Percentiles rank a stretch among this genome's conserved stretches.
These are phyloP conservation scores for Meyerozyma athensensis DNA, from an alignment of 1,139 yeast species.

Conservation along the genomic window DNA sequence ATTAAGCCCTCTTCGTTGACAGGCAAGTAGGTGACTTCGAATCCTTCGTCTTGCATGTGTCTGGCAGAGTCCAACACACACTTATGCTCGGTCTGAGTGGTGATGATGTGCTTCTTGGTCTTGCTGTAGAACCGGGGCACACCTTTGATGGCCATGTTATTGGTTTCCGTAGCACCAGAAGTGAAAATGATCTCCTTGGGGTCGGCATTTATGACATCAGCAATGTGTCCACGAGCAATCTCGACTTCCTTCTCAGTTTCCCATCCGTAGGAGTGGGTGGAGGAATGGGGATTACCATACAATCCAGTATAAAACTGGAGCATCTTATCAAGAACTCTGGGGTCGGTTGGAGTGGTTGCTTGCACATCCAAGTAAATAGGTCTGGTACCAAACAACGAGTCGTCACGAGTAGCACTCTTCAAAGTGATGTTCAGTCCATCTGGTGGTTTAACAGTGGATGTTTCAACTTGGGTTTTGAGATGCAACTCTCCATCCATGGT, in stretches of 20 bases:
- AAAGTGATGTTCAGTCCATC: conserved; percentile 42
- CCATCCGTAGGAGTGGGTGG: conserved; percentile 99
- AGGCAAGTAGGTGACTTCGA: conserved; percentile 89
- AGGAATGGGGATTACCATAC: conserved; percentile 96
- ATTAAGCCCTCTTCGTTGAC: conserved; percentile 80
- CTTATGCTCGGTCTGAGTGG: conserved; percentile 96
- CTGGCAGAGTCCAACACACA: conserved; percentile 96
- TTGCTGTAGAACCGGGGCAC: conserved; percentile 89
- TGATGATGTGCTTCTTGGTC: conserved; percentile 88
- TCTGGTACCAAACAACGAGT: conserved; percentile 55
- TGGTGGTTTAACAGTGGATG: conserved; percentile 28
- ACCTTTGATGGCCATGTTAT: conserved; percentile 92
- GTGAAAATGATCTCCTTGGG: conserved; percentile 96
- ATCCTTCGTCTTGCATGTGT: conserved; percentile 93
- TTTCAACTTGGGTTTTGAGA: neutral
- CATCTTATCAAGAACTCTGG: conserved; percentile 94
- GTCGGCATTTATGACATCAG: conserved; percentile 83
- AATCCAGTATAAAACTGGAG: conserved; percentile 86
- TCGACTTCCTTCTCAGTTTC: conserved; percentile 94
- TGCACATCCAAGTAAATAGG: conserved; percentile 95
- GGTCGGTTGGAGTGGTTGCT: conserved; percentile 98
- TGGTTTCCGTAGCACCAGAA: conserved; percentile 96
- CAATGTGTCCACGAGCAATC: conserved; percentile 75
- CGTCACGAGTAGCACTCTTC: conserved; percentile 43
- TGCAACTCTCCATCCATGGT: conserved; percentile 3